Base-by-base conservation (phyloP, 805 yeast species). In the Candida nitratophila region DNA sequence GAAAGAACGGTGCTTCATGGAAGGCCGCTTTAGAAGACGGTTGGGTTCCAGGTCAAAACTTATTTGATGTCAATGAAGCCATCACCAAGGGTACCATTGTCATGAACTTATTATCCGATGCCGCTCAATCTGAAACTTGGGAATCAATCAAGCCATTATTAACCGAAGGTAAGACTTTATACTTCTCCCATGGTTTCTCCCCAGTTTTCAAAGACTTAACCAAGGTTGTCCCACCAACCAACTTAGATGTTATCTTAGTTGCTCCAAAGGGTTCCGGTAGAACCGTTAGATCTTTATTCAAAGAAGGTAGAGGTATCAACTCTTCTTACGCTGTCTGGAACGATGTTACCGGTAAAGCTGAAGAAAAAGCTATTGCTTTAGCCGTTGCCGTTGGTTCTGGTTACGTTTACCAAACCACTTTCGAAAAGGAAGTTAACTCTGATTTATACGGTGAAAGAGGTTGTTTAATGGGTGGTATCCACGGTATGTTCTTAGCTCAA, bases 201-300 rank as follows among this genome's bases (percentile, higher is more conserved):
- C 98, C 98, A 65, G 97, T 93, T 50, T 93, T 93, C 91, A 88
- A 89, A 77, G 89, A 89, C 61, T 83, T 91, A 73, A 93, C 99
- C 68, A 77, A 90, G 64, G 99, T 93, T 62, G 96, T 81, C 62
- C 84, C 96, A 63, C 99, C 99, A 76, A 73, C 74, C 57, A 86
- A 91, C 74, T 79, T 93, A 56, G 99, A 93, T 66, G 97, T 90
- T 57, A 93, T 93, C 75, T 79, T 93, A 66, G 99, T 91, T 65
- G 99, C 99, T 71, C 99, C 99, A 76, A 93, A 93, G 86, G 99
- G 99, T 70, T 91, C 98, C 53, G 99, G 99, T 76, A 89, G 99
- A 80, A 93, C 99, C 60, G 99, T 93, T 60, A 87, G 99, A 81
- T 84, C 98, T 52, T 77, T 93, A 65, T 93, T 93, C 93, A 91